Evolutionary conservation across 164 flowering plant species (phyloP), one percentile per base, ranked within the genome.

Genomic region (Chloranthus sessilifolius): DNA sequence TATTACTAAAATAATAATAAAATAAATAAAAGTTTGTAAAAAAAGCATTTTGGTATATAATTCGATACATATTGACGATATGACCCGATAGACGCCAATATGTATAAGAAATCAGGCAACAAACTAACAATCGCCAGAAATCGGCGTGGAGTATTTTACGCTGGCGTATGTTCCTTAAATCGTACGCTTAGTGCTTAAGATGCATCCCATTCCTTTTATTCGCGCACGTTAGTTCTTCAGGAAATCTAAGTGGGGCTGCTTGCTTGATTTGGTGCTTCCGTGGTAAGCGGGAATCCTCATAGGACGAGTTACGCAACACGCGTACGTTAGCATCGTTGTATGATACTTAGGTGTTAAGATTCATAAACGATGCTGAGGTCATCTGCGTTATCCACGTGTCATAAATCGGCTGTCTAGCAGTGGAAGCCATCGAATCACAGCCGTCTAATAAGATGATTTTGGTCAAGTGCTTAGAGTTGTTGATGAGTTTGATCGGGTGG

Each of bases 181-280:
- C 2, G 17, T 50, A 35, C 28, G 53, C 53, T 4, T 50, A 36
- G 41, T 50, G 53, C 41, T 40, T 24, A 9, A 23, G 40, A 50
- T 30, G 47, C 47, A 43, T 12, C 14, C 17, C 10, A 10, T 35
- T 21, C 28, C 25, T 50, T 34, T 33, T 35, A 6, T 33, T 23
- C 25, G 7, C 16, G n/a, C 47, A 43, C 47, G 31, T 23, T 43
- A 43, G n/a, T n/a, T n/a, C 27, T 17, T 25, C 16, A 17, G 30
- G 29, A 25, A 43, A 43, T 43, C 17, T 28, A 3, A 43, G 30
- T 24, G 36, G 36, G 14, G 12, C 36, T 9, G 12, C 7, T 43
- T 24, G 23, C 17, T 24, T 49, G n/a, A n/a, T n/a, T n/a, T n/a
- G n/a, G n/a, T n/a, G n/a, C n/a, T 49, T 20, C 4, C 24, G 10